A percentile compares a stretch with the other conserved stretches of the same genome.
phyloP scores from a whole-genome alignment of 306 rosid genomes.

The Castanea sativa region DNA sequence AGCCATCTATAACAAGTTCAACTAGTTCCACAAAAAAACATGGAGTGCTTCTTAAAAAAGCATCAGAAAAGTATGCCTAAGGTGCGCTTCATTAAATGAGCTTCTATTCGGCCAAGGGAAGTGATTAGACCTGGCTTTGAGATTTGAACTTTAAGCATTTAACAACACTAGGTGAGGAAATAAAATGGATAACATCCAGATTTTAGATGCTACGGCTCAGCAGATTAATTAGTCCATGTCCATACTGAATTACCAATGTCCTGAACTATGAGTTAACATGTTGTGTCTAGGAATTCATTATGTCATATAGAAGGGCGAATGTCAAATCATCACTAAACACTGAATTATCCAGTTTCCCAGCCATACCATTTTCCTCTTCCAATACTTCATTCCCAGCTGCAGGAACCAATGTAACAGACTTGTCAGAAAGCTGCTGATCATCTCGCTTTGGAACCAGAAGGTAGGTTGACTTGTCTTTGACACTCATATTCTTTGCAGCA shows the following conservation, averaged over 20 bases:
- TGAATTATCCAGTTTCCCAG: not conserved
- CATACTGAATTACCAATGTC: not conserved
- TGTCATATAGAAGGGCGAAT: not conserved
- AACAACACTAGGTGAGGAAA: not conserved
- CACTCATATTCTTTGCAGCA: conserved; percentile 37
- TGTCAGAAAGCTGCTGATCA: conserved; percentile 46
- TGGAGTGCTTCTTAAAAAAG: no score
- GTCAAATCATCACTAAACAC: not conserved
- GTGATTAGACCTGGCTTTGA: no score
- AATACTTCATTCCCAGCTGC: conserved; percentile 41
- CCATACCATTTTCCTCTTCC: conserved; percentile 56
- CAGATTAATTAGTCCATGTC: not conserved
- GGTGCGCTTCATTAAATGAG: no score
- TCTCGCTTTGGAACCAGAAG: conserved; percentile 44
- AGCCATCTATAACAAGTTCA: not conserved
- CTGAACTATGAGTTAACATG: not conserved
- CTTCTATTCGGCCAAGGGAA: no score
- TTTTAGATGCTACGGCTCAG: not conserved
- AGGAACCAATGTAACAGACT: conserved; percentile 35
- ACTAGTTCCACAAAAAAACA: not conserved
- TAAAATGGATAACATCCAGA: conserved; percentile 2
- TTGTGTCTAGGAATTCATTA: not conserved
- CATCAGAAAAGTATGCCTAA: no score
- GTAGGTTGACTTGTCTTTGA: conserved; percentile 45
- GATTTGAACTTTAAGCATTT: not conserved